phyloP scores from a whole-genome alignment of 257 asterid genomes.

The Linaria vulgaris region DNA sequence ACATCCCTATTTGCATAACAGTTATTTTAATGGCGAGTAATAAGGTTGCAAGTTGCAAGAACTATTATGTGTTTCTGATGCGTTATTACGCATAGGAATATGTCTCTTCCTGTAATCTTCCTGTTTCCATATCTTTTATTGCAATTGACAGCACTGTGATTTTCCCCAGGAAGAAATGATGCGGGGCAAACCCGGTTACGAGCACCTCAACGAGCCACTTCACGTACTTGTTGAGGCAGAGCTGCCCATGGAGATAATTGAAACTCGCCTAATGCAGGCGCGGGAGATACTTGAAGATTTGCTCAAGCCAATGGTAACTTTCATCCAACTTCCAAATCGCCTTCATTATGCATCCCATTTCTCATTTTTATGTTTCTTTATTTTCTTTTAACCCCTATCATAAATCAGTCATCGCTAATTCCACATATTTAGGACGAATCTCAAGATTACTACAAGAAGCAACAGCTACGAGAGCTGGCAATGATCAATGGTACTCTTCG shows the following conservation, averaged over 20 bases:
- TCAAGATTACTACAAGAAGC: constrained; percentile 86
- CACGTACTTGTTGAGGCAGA: constrained; percentile 95
- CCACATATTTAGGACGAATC: constrained; percentile 66
- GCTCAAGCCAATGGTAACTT: constrained; percentile 88
- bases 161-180: constrained; percentile 86
- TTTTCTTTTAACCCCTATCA: too few relatives aligned
- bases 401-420: neutral
- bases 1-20: neutral
- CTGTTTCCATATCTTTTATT: neutral
- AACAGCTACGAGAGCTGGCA: constrained; percentile 92
- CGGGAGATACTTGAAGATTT: constrained; percentile 88
- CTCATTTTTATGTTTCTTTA: too few relatives aligned
- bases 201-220: constrained; percentile 94
- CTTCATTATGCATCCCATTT: neutral
- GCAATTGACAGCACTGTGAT: neutral
- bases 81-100: neutral
- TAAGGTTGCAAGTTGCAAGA: neutral
- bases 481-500: constrained; percentile 92
- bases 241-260: constrained; percentile 88
- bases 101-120: neutral
- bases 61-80: too few relatives aligned
- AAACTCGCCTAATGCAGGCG: constrained; percentile 90
- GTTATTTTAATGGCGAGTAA: neutral
- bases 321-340: constrained; percentile 26
- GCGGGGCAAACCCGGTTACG: constrained; percentile 99